Percentiles rank a stretch among this genome's conserved stretches.
phyloP scores from a whole-genome alignment of 1,139 yeast genomes.

The Saccharomyces hybrid region DNA sequence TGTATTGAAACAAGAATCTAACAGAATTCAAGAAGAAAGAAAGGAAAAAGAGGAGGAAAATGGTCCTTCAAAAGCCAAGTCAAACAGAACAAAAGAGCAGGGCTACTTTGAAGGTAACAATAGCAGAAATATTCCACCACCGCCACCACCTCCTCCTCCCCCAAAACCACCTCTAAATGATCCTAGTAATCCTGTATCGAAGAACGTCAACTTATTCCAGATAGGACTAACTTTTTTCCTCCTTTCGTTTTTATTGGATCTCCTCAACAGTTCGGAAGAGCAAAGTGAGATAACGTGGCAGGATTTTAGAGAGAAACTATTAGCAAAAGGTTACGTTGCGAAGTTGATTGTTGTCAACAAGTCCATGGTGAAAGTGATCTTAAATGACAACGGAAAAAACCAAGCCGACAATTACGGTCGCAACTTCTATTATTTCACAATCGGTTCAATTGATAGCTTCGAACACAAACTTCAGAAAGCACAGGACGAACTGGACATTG shows the following conservation, averaged over 20 bases:
- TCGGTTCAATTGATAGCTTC: slow-evolving; percentile 66
- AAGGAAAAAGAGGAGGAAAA: slow-evolving; percentile 1
- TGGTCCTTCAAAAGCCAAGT: slow-evolving; percentile 6
- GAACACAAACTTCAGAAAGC: slow-evolving; percentile 58
- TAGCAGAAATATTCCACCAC: not conserved
- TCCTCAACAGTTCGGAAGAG: slow-evolving; percentile 25
- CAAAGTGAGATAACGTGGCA: slow-evolving; percentile 44
- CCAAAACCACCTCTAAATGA: slow-evolving; percentile 16
- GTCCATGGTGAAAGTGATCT: slow-evolving; percentile 55
- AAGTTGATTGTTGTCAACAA: slow-evolving; percentile 60
- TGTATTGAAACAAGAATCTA: slow-evolving; percentile 13
- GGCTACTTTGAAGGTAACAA: not conserved
- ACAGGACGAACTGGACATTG: slow-evolving; percentile 54
- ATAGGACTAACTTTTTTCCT: slow-evolving; percentile 28
- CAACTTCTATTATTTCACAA: slow-evolving; percentile 51
- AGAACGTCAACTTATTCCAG: slow-evolving; percentile 32
- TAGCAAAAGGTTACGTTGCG: slow-evolving; percentile 60
- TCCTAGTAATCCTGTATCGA: slow-evolving; percentile 27
- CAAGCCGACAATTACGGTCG: slow-evolving; percentile 38
- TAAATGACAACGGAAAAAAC: slow-evolving; percentile 49
- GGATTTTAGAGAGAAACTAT: slow-evolving; percentile 55
- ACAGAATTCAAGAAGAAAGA: slow-evolving; percentile 7
- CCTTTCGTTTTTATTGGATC: slow-evolving; percentile 28
- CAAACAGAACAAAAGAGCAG: not conserved
- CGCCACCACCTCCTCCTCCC: slow-evolving; percentile 5